phyloP scores from a whole-genome alignment of 2,329 filamentous ascomycete species.

The Neurospora sp. region DNA sequence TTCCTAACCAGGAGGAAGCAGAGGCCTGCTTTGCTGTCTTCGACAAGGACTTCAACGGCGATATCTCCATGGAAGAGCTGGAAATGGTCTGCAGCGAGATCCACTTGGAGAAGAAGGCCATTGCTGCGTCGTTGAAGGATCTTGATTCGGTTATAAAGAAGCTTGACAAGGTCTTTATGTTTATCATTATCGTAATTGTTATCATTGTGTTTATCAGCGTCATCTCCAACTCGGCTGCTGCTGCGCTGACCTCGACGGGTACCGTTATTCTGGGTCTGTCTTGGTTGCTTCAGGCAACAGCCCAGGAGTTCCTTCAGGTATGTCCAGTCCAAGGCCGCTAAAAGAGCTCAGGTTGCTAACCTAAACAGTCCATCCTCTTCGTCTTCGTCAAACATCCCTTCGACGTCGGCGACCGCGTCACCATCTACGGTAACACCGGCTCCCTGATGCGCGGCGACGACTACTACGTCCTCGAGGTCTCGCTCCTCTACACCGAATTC shows the following conservation, averaged over 20 bases:
- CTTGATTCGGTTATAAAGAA: constrained; percentile 88
- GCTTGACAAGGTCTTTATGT: constrained; percentile 79
- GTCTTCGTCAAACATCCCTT: constrained; percentile 97
- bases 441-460: constrained; percentile 72
- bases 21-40: constrained; percentile 86
- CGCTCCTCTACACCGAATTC: constrained; percentile 89
- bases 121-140: constrained; percentile 89
- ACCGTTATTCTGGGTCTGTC: constrained; percentile 81
- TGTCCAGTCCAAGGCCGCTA: not conserved
- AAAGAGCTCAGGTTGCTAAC: constrained; percentile 1
- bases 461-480: constrained; percentile 93
- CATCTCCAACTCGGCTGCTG: constrained; percentile 82
- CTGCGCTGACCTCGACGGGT: constrained; percentile 81
- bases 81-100: constrained; percentile 92
- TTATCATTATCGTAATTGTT: constrained; percentile 72
- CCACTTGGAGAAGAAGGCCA: constrained; percentile 87
- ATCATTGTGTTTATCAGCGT: constrained; percentile 82
- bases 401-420: constrained; percentile 88
- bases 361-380: constrained; percentile 68
- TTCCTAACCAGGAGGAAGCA: constrained; percentile 74
- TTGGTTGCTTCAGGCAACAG: constrained; percentile 87
- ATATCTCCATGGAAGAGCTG: constrained; percentile 91
- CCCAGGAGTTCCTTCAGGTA: constrained; percentile 73
- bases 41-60: constrained; percentile 92
- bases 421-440: constrained; percentile 83